Evolutionary conservation across 2,329 filamentous ascomycete genomes (phyloP), one percentile per base, ranked within the genome.

Genomic region (Colletotrichum musicola): DNA sequence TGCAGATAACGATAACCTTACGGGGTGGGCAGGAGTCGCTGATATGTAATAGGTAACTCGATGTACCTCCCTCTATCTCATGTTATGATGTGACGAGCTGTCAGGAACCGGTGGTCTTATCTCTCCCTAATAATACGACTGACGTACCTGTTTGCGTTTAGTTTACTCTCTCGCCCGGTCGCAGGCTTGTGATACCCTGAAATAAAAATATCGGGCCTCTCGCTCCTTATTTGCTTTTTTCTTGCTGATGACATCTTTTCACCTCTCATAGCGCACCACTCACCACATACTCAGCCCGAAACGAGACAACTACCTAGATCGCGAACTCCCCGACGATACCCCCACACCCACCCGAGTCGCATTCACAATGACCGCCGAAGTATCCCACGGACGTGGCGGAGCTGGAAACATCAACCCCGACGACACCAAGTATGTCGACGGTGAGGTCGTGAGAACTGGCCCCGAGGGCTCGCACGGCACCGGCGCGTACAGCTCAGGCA

Each of bases 351-450:
- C 6, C 38, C 18, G 16, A n/a, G 27, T 27, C n/a, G n/a, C 38
- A 53, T 16, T n/a, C 55, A 74, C 68, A 22, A 83, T 82, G 78
- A 73, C 73, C 14, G 72, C 80, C 60, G 86, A 89, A 75, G 84
- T 89, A 60, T 89, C 87, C 16, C 87, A 89, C 79, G 88, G 88
- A 73, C 86, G 88, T 71, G 88, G 88, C 68, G 88, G 88, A 73
- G 86, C 86, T 20, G 88, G 89, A 74, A 90, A 90, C 78, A 89
- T 90, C 77, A 84, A 82, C 71, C 77, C 79, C 40, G 88, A 90
- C 75, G 77, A 84, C 69, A 90, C 87, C 44, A 74, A 83, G 72
- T 91, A 91, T 75, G 83, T 84, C 70, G 89, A 91, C 71, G 89
- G 88, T 73, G 86, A 88, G 71, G 87, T 91, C 61, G 87, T 88